A percentile compares a stretch with the other conserved stretches of the same genome.
Conservation (phyloP, 164 flowering plant genomes). For the Dillenia turbinata region DNA sequence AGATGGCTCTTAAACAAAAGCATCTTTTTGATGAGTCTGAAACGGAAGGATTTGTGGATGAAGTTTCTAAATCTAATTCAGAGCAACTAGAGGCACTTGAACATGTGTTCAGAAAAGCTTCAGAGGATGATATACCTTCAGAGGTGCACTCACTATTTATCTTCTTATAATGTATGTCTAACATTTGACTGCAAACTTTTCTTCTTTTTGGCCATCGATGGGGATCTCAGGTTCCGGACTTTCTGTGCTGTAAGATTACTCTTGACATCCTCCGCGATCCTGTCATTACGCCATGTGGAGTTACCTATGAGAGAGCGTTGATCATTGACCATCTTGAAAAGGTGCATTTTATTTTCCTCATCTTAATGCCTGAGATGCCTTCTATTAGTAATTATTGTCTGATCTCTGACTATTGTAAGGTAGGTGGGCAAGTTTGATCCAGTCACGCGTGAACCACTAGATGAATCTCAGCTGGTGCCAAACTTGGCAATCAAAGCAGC, state of each 20-base stretch:
- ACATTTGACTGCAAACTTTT: background rate
- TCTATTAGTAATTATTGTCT: too few relatives aligned
- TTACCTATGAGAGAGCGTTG: constrained; percentile 82
- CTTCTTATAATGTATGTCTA: background rate
- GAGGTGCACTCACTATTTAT: constrained; percentile 38
- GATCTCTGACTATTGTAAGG: background rate
- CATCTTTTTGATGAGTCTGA: constrained; percentile 34
- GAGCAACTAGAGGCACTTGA: constrained; percentile 42
- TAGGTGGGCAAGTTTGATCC: constrained; percentile 94
- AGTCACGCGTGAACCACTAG: constrained; percentile 68
- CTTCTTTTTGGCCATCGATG: constrained; percentile 3
- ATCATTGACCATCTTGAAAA: constrained; percentile 77
- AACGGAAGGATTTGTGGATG: constrained; percentile 41
- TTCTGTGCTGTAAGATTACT: constrained; percentile 83
- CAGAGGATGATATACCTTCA: constrained; percentile 62
- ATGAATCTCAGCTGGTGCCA: constrained; percentile 51
- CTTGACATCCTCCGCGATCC: constrained; percentile 91
- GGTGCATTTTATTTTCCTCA: constrained; percentile 34
- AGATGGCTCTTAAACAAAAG: constrained; percentile 54
- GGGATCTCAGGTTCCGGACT: constrained; percentile 73
- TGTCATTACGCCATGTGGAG: constrained; percentile 89
- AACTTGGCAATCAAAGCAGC: constrained; percentile 92
- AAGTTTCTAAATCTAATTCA: constrained; percentile 18
- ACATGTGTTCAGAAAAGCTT: constrained; percentile 58
- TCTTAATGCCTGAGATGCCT: background rate